phyloP scores from a whole-genome alignment of 192 early-diverging fungal genomes.

The Chytriomyces sp. region DNA sequence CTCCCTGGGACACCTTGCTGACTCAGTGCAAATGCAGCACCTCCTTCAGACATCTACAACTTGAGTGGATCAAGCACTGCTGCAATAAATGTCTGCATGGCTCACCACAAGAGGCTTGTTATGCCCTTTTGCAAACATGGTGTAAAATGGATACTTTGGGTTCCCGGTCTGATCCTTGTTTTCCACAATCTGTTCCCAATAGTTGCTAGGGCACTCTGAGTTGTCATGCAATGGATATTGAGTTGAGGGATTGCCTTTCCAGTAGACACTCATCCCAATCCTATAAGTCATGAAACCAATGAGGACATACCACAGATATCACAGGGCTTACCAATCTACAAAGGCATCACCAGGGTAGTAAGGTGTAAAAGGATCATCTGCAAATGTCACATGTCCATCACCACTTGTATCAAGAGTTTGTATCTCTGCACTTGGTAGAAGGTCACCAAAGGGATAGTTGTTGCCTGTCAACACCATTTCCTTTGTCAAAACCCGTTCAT shows the following conservation, averaged over 20 bases:
- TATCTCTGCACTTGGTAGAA: conserved; percentile 2
- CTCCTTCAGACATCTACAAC: conserved; percentile 22
- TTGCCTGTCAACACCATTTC: no score
- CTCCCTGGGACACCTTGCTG: not conserved
- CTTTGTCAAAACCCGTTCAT: no score
- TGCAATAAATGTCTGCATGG: not conserved
- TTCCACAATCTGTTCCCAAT: conserved; percentile 22
- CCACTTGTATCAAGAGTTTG: conserved; percentile 35
- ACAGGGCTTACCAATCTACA: conserved; percentile 53
- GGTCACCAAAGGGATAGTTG: conserved; percentile 7
- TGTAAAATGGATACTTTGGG: conserved; percentile 7
- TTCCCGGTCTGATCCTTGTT: conserved; percentile 1
- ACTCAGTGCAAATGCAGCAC: not conserved
- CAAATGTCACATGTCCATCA: conserved; percentile 24
- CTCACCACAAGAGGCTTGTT: conserved; percentile 19
- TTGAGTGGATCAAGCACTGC: not conserved
- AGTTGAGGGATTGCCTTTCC: not conserved
- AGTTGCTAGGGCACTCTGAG: not conserved
- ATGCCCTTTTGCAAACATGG: conserved; percentile 19
- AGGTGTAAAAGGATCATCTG: conserved; percentile 52
- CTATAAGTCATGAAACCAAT: no score
- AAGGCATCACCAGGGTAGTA: conserved; percentile 51
- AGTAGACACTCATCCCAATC: no score
- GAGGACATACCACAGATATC: conserved; percentile 32
- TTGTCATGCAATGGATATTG: conserved; percentile 11